These are phyloP conservation scores for Yarrowia sp. DNA, from an alignment of 805 yeast species.

Conservation along the genomic window DNA sequence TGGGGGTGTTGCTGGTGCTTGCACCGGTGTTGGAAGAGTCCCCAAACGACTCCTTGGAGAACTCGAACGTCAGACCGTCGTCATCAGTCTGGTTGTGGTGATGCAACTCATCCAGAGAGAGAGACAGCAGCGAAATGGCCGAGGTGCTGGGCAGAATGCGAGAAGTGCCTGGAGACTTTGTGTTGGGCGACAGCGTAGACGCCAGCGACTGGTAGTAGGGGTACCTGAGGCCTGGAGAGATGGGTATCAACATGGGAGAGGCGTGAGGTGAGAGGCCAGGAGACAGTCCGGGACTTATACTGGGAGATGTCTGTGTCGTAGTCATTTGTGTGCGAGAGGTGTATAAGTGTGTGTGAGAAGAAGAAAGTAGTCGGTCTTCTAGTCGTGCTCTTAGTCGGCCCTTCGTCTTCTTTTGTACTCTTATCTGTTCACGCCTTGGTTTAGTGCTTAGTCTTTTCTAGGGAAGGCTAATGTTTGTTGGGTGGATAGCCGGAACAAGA, in stretches of 20 bases:
- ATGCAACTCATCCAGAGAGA: conserved; percentile 19
- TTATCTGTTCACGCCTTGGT: too few species aligned
- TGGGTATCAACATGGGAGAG: conserved; percentile 36
- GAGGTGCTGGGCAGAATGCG: conserved; percentile 39
- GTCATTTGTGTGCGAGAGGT: neutral
- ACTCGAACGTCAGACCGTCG: conserved; percentile 26
- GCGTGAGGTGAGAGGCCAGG: conserved; percentile 34
- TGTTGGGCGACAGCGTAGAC: conserved; percentile 7
- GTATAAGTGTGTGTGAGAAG: neutral
- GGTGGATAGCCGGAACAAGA: neutral
- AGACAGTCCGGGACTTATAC: conserved; percentile 5
- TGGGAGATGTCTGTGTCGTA: conserved; percentile 18
- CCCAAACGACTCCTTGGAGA: conserved; percentile 25
- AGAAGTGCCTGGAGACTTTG: conserved; percentile 29
- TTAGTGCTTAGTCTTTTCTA: too few species aligned
- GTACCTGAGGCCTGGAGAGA: conserved; percentile 32
- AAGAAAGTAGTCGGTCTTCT: too few species aligned
- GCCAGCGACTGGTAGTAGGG: conserved; percentile 37
- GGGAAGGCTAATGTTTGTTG: neutral
- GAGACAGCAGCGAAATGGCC: conserved; percentile 37
- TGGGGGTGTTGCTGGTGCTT: conserved; percentile 4
- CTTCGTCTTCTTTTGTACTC: too few species aligned
- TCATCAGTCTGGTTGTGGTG: conserved; percentile 14
- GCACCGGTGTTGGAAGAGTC: neutral
- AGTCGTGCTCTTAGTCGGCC: too few species aligned